Base-by-base conservation (phyloP, 768 basidiomycete species). In the Xerocomellus amylosporus region DNA sequence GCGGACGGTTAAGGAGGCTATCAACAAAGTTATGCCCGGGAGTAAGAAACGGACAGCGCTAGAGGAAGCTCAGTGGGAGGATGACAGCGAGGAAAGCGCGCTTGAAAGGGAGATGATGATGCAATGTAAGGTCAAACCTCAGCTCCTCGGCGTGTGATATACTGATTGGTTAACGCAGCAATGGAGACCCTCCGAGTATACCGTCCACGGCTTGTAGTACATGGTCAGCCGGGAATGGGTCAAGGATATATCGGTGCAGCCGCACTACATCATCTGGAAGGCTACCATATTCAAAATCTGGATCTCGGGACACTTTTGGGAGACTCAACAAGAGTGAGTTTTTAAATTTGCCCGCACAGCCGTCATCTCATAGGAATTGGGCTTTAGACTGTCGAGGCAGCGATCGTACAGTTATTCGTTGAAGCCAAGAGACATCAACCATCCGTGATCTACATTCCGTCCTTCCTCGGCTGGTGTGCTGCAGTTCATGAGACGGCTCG, bases 401-500 rank as follows among this genome's bases (percentile, higher is more conserved):
- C 91, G 2, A 85, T 98, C 50, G 93, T 98, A 5, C 95, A 98
- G 62, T 78, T 97, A 17, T 98, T 99, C 65, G 81, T 95, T 20
- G 97, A 99, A 70, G 97, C 96, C 1, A 98, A 98, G 68, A 86
- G 96, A 26, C 92, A 97, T 67, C 94, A 96, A 62, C 97, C 97
- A 0, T 94, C 93, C 0, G 87, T 98, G 36, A 82, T 99, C 45
- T 98, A 95, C 70, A 91, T 99, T 30, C 96, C 96, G 0, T 90
- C 92, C 2, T 81, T 99, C 7, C 64, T 83, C 1, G 82, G 86
- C 1, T 98, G 95, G 94, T 89, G 88, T 59, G 77, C 85, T 1
- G 85, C 93, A 3, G 82, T 98, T 22, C 81, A 88, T 1, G 94
- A 98, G 61, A 87, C 88, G 0, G 81, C 93, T 1, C 81, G 93